These are phyloP conservation scores for Raddia guianensis DNA, from an alignment of 176 grass and related monocot genomes.

Conservation along the genomic window DNA sequence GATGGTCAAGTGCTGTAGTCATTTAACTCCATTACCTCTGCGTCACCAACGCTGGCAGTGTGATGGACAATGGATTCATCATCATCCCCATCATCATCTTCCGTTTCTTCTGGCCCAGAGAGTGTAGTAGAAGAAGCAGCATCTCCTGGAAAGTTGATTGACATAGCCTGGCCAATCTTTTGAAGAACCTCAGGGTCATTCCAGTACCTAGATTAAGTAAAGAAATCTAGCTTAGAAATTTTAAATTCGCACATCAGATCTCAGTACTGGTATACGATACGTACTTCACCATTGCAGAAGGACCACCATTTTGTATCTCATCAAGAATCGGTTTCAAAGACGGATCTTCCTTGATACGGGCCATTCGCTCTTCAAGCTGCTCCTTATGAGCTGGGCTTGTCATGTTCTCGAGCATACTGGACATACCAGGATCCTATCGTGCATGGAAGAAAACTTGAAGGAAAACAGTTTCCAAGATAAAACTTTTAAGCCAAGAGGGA, in stretches of 20 bases:
- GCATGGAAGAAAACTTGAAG: not conserved
- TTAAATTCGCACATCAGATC: not conserved
- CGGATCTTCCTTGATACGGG: constrained; percentile 86
- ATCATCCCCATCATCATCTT: constrained; percentile 61
- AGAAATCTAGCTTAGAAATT: constrained; percentile 26
- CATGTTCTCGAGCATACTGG: constrained; percentile 80
- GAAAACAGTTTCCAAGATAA: not conserved
- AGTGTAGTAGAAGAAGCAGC: constrained; percentile 46
- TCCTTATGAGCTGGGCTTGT: constrained; percentile 79
- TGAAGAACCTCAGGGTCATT: constrained; percentile 92
- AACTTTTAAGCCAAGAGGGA: not conserved
- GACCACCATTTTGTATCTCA: constrained; percentile 83
- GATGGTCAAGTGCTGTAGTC: not conserved
- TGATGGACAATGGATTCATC: constrained; percentile 91
- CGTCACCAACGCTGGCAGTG: constrained; percentile 86
- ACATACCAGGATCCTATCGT: constrained; percentile 83
- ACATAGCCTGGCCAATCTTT: constrained; percentile 94
- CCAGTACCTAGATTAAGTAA: constrained; percentile 76
- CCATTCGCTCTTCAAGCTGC: constrained; percentile 81
- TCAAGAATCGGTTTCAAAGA: constrained; percentile 86
- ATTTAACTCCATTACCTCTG: constrained; percentile 57
- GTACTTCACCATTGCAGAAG: constrained; percentile 98
- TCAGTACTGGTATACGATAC: not conserved
- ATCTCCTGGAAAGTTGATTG: constrained; percentile 62
- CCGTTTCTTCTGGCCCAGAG: constrained; percentile 73